Conservation (phyloP, 768 basidiomycete genomes). For the Pisolithus microcarpus region DNA sequence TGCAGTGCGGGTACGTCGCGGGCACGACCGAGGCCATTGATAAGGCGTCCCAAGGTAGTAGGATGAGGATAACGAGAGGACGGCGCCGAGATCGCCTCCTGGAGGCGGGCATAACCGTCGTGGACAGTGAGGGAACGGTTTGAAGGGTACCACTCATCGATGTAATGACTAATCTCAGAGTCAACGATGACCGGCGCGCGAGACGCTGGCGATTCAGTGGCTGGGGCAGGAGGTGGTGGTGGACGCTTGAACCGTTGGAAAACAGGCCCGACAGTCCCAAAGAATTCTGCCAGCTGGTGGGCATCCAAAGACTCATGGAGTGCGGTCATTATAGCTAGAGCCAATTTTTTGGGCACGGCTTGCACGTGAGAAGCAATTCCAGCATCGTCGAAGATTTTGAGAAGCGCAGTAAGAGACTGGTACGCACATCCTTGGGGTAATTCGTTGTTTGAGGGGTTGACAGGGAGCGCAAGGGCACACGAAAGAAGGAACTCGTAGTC, state of each 20-base stretch:
- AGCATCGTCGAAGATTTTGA: conserved; percentile 33
- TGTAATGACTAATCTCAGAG: conserved; percentile 17
- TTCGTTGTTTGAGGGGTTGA: conserved; percentile 5
- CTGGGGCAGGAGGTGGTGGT: conserved; percentile 6
- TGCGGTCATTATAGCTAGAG: conserved; percentile 15
- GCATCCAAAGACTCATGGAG: conserved; percentile 16
- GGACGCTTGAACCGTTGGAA: conserved; percentile 14
- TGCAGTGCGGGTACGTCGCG: conserved; percentile 55
- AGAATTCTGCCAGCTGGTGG: conserved; percentile 18
- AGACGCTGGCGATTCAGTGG: conserved; percentile 9
- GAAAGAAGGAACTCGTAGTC: conserved; percentile 44
- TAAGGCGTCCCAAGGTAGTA: conserved; percentile 50
- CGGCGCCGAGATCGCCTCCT: conserved; percentile 31
- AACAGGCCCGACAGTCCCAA: conserved; percentile 12
- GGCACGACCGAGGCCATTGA: conserved; percentile 60
- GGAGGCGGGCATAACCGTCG: conserved; percentile 45
- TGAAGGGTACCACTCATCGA: conserved; percentile 29
- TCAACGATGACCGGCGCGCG: conserved; percentile 17
- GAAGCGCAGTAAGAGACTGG: conserved; percentile 35
- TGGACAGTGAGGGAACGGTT: conserved; percentile 22
- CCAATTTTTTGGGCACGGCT: conserved; percentile 13
- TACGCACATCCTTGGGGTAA: conserved; percentile 27
- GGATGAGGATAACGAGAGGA: conserved; percentile 45
- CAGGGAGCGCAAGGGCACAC: conserved; percentile 29
- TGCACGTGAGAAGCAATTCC: conserved; percentile 23